Percentiles rank a stretch among this genome's conserved stretches.
Evolutionary conservation across 805 yeast species (phyloP).

Genomic region (Starmerella apis): DNA sequence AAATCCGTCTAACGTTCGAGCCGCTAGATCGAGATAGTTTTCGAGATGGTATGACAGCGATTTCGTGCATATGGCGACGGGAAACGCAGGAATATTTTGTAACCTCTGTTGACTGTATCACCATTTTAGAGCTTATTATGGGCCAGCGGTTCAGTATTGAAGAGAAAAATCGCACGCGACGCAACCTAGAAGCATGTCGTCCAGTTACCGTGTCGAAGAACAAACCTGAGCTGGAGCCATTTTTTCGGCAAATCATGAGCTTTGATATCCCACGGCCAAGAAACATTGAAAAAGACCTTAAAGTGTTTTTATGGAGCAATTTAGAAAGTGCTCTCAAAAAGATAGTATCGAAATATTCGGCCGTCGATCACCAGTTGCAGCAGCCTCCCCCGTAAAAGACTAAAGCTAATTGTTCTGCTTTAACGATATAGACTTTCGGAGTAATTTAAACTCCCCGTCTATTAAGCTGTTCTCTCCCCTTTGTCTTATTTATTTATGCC

Average conservation of each 20-base stretch:
- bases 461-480: too few species aligned
- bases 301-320: slow-evolving; percentile 52
- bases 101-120: slow-evolving; percentile 56
- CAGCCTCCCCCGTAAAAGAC: not conserved
- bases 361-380: slow-evolving; percentile 15
- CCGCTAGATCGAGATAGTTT: slow-evolving; percentile 35
- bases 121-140: slow-evolving; percentile 47
- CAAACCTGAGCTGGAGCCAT: slow-evolving; percentile 31
- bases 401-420: too few species aligned
- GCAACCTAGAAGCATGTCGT: slow-evolving; percentile 54
- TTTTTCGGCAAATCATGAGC: slow-evolving; percentile 46
- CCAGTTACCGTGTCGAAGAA: slow-evolving; percentile 51
- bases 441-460: too few species aligned
- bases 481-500: too few species aligned
- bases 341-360: slow-evolving; percentile 48
- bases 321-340: slow-evolving; percentile 45
- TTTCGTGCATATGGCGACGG: slow-evolving; percentile 52
- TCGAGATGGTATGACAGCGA: slow-evolving; percentile 36
- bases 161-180: slow-evolving; percentile 58
- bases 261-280: slow-evolving; percentile 57
- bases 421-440: too few species aligned
- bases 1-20: slow-evolving; percentile 28
- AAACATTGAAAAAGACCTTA: slow-evolving; percentile 59
- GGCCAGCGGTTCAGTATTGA: slow-evolving; percentile 48
- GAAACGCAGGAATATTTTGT: slow-evolving; percentile 42